These are phyloP conservation scores for Umbelopsis vinacea DNA, from an alignment of 192 early-diverging fungal genomes.

Conservation along the genomic window DNA sequence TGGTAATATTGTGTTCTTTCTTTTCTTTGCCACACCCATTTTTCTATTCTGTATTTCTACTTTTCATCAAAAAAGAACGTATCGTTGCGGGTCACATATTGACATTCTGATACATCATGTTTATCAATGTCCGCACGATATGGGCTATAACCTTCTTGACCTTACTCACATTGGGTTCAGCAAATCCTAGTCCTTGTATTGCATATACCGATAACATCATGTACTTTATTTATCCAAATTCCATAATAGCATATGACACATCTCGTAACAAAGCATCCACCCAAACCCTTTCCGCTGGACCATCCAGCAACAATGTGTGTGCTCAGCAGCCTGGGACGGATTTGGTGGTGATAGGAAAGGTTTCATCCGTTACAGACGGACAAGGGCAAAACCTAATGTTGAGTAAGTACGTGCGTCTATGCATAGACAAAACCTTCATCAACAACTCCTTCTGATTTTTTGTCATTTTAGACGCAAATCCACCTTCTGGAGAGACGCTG, in stretches of 20 bases:
- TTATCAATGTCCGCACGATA: too few species aligned
- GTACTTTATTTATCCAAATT: conserved; percentile 6
- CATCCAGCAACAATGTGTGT: neutral
- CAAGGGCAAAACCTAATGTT: neutral
- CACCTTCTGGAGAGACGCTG: neutral
- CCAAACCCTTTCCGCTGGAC: neutral
- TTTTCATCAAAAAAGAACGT: neutral
- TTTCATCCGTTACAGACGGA: neutral
- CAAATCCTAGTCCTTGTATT: neutral
- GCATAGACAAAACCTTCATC: too few species aligned
- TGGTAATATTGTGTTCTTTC: neutral
- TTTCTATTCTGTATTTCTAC: neutral
- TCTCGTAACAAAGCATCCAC: conserved; percentile 1
- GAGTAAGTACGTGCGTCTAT: neutral
- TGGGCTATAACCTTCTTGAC: neutral
- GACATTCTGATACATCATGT: neutral
- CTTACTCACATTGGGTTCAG: neutral
- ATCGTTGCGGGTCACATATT: neutral
- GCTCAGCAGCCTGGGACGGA: conserved; percentile 1
- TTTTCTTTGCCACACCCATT: neutral
- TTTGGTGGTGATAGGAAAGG: neutral
- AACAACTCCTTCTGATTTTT: neutral
- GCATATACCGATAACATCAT: neutral
- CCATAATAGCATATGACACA: conserved; percentile 3
- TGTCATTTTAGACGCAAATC: neutral